Evolutionary conservation across 306 rosid genomes (phyloP).

Genomic region (Malus sylvestris): DNA sequence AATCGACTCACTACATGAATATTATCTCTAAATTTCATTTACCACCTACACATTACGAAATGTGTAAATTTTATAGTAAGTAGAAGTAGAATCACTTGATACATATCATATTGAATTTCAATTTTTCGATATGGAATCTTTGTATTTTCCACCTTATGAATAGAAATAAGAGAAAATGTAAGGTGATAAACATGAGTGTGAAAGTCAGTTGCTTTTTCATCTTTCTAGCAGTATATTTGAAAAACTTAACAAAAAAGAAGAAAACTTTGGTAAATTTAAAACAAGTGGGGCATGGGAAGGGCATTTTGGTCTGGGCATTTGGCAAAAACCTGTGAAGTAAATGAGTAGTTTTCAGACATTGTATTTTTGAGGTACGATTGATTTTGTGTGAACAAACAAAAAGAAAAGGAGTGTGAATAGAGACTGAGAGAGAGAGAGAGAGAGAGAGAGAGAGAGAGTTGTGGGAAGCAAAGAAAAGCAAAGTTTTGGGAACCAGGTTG

Average conservation of each 20-base stretch:
- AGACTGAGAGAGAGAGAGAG: constrained; percentile 23
- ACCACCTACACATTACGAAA: too few relatives aligned
- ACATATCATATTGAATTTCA: too few relatives aligned
- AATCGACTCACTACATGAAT: too few relatives aligned
- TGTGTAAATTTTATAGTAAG: too few relatives aligned
- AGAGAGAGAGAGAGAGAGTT: constrained; percentile 41
- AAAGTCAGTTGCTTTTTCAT: neutral
- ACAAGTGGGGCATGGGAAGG: constrained; percentile 15
- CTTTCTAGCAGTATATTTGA: neutral
- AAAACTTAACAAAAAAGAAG: neutral
- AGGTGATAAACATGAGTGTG: neutral
- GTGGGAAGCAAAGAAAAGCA: constrained; percentile 44
- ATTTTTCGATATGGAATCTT: too few relatives aligned
- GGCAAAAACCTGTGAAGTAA: neutral
- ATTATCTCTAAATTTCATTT: too few relatives aligned
- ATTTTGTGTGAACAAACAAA: constrained; percentile 19
- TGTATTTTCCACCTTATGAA: too few relatives aligned
- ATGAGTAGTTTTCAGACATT: constrained; percentile 3
- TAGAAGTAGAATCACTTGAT: too few relatives aligned
- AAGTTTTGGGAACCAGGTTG: constrained; percentile 42
- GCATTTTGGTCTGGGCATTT: constrained; percentile 20
- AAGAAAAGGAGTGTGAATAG: constrained; percentile 13
- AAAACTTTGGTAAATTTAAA: neutral
- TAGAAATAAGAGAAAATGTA: too few relatives aligned
- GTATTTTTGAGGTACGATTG: constrained; percentile 15